Conservation (phyloP, 306 rosid genomes). For the Mimosa pudica region DNA sequence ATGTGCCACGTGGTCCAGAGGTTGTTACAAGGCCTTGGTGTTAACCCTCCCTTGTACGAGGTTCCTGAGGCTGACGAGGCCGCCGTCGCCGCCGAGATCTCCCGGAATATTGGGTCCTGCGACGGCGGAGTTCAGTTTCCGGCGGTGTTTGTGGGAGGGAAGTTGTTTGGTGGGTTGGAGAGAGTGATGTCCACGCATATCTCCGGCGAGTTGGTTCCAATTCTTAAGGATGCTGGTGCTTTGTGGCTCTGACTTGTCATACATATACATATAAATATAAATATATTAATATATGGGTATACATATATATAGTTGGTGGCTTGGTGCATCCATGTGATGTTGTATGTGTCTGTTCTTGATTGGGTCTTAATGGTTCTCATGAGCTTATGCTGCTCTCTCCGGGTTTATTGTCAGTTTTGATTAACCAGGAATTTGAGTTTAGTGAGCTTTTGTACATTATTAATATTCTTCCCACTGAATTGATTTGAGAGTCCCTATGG, state of each 20-base stretch:
- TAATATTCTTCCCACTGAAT: background rate
- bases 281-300: background rate
- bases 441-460: background rate
- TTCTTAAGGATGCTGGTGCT: slow-evolving; percentile 87
- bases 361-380: background rate
- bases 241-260: slow-evolving; percentile 69
- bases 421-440: background rate
- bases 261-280: background rate
- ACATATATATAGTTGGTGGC: background rate
- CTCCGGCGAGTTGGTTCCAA: slow-evolving; percentile 86
- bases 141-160: slow-evolving; percentile 86
- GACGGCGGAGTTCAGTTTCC: slow-evolving; percentile 57
- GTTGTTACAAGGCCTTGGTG: slow-evolving; percentile 81
- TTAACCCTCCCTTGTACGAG: slow-evolving; percentile 72
- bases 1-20: slow-evolving; percentile 81
- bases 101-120: background rate
- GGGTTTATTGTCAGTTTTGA: background rate
- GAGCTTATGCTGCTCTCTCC: background rate
- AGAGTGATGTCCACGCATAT: slow-evolving; percentile 86
- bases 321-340: background rate
- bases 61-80: slow-evolving; percentile 61
- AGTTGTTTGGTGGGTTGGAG: slow-evolving; percentile 87
- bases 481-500: background rate
- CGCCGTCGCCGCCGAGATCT: slow-evolving; percentile 42
- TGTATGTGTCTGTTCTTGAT: background rate